These are phyloP conservation scores for Cochlearia excelsa DNA, from an alignment of 345 rosid genomes.

Conservation along the genomic window DNA sequence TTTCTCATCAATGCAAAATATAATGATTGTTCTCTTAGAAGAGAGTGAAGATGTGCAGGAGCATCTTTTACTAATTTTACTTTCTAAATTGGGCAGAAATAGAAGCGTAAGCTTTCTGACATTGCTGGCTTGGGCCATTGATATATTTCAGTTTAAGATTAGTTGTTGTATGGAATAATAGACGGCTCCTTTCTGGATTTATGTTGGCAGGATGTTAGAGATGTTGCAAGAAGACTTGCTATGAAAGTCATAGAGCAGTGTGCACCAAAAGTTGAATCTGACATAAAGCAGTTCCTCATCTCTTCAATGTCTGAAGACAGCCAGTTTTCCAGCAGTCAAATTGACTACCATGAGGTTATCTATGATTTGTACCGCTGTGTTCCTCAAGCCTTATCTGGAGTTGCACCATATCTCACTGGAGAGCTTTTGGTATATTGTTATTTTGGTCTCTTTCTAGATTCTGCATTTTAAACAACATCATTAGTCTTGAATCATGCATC, in stretches of 20 bases:
- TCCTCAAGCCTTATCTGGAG: constrained; percentile 82
- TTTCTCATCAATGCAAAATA: constrained; percentile 81
- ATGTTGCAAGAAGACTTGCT: constrained; percentile 79
- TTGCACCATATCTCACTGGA: constrained; percentile 84
- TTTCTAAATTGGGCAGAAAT: constrained; percentile 73
- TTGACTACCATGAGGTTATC: constrained; percentile 87
- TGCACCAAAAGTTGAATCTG: constrained; percentile 83
- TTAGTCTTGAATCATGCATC: constrained; percentile 23
- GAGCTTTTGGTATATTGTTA: constrained; percentile 77
- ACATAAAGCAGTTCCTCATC: constrained; percentile 78
- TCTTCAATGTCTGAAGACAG: constrained; percentile 87
- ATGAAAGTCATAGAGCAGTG: constrained; percentile 83
- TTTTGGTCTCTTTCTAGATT: constrained; percentile 9
- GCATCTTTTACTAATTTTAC: constrained; percentile 63
- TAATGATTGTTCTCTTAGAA: constrained; percentile 80
- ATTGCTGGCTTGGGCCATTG: constrained; percentile 4
- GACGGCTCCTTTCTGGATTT: constrained; percentile 33
- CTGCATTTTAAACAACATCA: constrained; percentile 14
- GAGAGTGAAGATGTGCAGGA: constrained; percentile 91
- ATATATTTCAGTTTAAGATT: constrained; percentile 1
- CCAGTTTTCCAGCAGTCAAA: constrained; percentile 46
- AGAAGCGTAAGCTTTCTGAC: constrained; percentile 54
- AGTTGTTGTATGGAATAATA: constrained; percentile 10
- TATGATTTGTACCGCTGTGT: constrained; percentile 79
- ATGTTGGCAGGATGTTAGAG: constrained; percentile 54